Percentiles rank a stretch among this genome's conserved stretches.
Evolutionary conservation across 257 asterid genomes (phyloP).

Genomic region (Paulownia fortunei): DNA sequence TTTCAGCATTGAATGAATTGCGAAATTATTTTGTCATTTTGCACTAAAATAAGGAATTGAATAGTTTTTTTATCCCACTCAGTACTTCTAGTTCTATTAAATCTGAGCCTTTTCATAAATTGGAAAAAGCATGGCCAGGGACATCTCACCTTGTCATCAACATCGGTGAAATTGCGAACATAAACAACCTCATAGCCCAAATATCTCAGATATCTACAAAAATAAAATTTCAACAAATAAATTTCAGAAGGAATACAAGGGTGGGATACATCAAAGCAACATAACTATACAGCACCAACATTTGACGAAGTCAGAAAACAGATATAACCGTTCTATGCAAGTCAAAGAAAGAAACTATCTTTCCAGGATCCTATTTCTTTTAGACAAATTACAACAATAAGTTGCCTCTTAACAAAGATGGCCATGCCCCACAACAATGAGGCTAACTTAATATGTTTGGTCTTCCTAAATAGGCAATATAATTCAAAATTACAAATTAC

Average conservation of each 20-base stretch:
- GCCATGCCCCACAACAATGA: background rate
- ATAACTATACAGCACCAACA: background rate
- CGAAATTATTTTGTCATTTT: too few species aligned
- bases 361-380: background rate
- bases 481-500: background rate
- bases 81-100: background rate
- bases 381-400: background rate
- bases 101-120: background rate
- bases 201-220: constrained; percentile 66
- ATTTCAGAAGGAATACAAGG: background rate
- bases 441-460: too few species aligned
- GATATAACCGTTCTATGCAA: constrained; percentile 3
- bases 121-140: background rate
- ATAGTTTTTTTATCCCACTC: background rate
- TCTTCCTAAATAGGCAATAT: background rate
- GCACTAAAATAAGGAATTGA: background rate
- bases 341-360: background rate
- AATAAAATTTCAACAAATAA: constrained; percentile 4
- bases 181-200: constrained; percentile 83
- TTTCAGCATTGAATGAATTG: background rate
- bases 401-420: background rate
- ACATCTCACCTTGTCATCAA: constrained; percentile 87
- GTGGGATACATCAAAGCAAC: constrained; percentile 4
- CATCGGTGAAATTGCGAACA: constrained; percentile 93
- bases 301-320: background rate